These are phyloP conservation scores for Cantharellus anzutake DNA, from an alignment of 768 basidiomycete genomes.

Conservation along the genomic window DNA sequence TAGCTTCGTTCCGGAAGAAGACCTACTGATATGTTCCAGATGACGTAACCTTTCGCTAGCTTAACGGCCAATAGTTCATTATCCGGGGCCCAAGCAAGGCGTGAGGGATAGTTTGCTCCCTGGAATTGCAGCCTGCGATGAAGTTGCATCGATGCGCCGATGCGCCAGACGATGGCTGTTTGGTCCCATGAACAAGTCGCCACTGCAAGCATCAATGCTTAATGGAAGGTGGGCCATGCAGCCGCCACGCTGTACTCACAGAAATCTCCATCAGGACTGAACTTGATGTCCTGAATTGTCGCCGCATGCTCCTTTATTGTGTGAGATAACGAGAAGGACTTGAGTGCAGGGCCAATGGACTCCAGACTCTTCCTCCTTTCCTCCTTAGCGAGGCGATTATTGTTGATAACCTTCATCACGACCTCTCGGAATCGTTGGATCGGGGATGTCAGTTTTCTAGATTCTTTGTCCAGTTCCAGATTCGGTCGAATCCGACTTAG, in stretches of 20 bases:
- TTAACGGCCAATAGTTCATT: no score
- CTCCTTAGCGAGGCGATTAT: neutral
- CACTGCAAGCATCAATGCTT: conserved; percentile 12
- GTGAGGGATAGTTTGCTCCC: conserved; percentile 4
- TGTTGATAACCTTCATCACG: neutral
- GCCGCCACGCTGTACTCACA: neutral
- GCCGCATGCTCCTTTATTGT: conserved; percentile 22
- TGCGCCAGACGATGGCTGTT: neutral
- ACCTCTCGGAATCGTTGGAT: neutral
- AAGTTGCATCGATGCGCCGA: conserved; percentile 27
- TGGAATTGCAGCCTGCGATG: conserved; percentile 37
- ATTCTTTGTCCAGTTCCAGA: no score
- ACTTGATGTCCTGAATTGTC: conserved; percentile 45
- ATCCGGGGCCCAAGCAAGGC: conserved; percentile 23
- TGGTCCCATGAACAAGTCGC: conserved; percentile 17
- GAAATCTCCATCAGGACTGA: conserved; percentile 57
- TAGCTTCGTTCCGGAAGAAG: neutral
- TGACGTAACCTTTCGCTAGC: no score
- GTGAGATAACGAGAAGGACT: conserved; percentile 35
- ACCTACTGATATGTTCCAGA: no score
- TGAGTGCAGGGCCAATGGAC: conserved; percentile 34
- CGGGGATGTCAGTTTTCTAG: no score
- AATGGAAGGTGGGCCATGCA: neutral
- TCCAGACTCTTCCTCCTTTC: conserved; percentile 21
- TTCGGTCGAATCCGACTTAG: no score